Evolutionary conservation across 225 moss, liverwort and hornwort species (phyloP), one percentile per base, ranked within the genome.

Genomic region (Thuidium tamariscinum): DNA sequence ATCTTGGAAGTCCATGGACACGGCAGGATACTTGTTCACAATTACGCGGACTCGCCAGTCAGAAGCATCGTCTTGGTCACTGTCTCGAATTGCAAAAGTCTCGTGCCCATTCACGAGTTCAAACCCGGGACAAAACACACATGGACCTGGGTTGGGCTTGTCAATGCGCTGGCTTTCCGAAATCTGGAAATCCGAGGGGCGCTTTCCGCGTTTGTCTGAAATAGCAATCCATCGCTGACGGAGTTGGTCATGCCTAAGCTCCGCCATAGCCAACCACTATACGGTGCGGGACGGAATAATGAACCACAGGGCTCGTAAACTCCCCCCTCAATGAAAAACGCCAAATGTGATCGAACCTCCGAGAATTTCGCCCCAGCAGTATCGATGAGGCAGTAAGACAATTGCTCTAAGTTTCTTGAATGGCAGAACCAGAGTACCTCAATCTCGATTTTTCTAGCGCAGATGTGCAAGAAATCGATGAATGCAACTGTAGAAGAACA

Each of bases 41-140:
- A 96, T 93, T 2, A 96, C 95, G 71, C 96, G 95, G 48, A 97
- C 95, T 54, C 93, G 91, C 97, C 97, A 97, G 81, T 93, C 94
- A 23, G 97, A 69, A 7, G 89, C 92, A 86, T 95, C 89, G 32
- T 67, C 90, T 48, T 66, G 29, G 36, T 65, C 89, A n/a, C 90
- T 88, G 2, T 92, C 93, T 36, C 91, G 90, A 79, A 97, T 85
- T 20, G 92, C 95, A 27, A 94, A 87, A 65, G 92, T 91, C 81
- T 97, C 97, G 39, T 86, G 93, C 36, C 95, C 97, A 48, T 95
- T 97, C 37, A 64, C 83, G 23, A 89, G 83, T 86, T 97, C 97
- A 84, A 92, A 94, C 32, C 91, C 60, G 36, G 74, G 93, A 49
- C 97, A 97, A 86, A 97, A 97, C n/a, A 81, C 87, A 72, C 95